Percentiles rank a stretch among this genome's conserved stretches.
phyloP scores from a whole-genome alignment of 2,329 filamentous ascomycete species.

The Alternaria alternata region DNA sequence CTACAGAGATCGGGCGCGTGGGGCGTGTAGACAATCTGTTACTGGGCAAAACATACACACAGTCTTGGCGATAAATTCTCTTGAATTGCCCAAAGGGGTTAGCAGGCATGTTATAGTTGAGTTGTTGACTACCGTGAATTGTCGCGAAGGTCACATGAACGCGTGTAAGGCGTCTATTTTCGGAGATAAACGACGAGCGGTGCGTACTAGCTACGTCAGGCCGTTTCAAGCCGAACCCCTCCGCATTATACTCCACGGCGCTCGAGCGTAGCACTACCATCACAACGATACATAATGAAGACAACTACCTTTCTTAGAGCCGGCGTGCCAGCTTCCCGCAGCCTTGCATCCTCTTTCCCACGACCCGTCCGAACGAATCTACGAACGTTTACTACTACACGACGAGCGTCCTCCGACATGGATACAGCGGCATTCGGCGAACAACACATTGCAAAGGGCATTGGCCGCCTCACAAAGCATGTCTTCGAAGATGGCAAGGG shows the following conservation, averaged over 20 bases:
- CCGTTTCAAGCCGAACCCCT: constrained; percentile 1
- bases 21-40: background rate
- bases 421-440: constrained; percentile 39
- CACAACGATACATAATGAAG: constrained; percentile 9
- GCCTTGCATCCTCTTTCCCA: constrained; percentile 19
- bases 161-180: constrained; percentile 23
- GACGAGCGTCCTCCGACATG: constrained; percentile 19
- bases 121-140: constrained; percentile 3
- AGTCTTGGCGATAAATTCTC: background rate
- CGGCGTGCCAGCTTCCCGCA: constrained; percentile 23
- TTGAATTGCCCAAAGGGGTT: background rate
- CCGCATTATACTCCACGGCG: constrained; percentile 1
- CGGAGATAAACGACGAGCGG: constrained; percentile 7
- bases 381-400: constrained; percentile 31
- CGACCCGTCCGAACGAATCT: constrained; percentile 11
- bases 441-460: constrained; percentile 42
- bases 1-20: background rate
- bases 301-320: constrained; percentile 19
- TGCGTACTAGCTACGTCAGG: constrained; percentile 17
- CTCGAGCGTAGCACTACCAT: background rate
- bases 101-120: background rate
- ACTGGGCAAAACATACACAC: background rate
- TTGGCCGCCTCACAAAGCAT: constrained; percentile 42
- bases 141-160: constrained; percentile 15
- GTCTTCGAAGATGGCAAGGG: constrained; percentile 43